Evolutionary conservation across 371 early-diverging fungal species (phyloP), one percentile per base, ranked within the genome.

Genomic region (Rhizopus delemar): DNA sequence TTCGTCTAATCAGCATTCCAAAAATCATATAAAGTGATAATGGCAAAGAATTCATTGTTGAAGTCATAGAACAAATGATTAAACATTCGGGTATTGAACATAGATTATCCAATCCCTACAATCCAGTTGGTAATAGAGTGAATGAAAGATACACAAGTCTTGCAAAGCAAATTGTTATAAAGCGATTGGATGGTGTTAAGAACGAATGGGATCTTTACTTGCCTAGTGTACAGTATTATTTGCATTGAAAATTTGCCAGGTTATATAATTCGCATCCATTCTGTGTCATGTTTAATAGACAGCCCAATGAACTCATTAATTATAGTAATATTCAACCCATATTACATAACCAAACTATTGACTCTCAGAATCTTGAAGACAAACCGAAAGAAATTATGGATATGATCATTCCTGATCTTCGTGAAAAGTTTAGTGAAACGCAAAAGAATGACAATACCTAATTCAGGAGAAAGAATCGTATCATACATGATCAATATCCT

Each of bases 221-320:
- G 0, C 22, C 51, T 35, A 5, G 8, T 13, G 28, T 33, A 3
- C 46, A 53, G 11, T 52, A 53, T 53, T 29, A 48, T 3, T 53
- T 56, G 34, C 56, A 59, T 15, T 11, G 33, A 4, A 29, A 46
- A 22, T 56, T 55, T 22, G 39, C 60, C 0, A 38, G 55, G 12
- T 3, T 65, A 7, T 54, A 60, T 12, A 53, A 51, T 12, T 60
- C 56, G 4, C 15, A 28, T 2, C 61, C 62, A 3, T 57, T 32
- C 28, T 7, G 53, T 2, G 38, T 57, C 3, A 32, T 32, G 13
- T 46, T 46, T 28, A 34, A 34, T 28, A 31, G 56, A 46, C 45
- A 56, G 34, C 46, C 48, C 3, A 56, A 46, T 46, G 46, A 35
- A 12, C 34, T 56, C 2, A 32, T 32, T 16, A 46, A 56, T 36